Evolutionary conservation across 305 asterid genomes (phyloP), one percentile per base, ranked within the genome.

Genomic region (Solanum chacoense): DNA sequence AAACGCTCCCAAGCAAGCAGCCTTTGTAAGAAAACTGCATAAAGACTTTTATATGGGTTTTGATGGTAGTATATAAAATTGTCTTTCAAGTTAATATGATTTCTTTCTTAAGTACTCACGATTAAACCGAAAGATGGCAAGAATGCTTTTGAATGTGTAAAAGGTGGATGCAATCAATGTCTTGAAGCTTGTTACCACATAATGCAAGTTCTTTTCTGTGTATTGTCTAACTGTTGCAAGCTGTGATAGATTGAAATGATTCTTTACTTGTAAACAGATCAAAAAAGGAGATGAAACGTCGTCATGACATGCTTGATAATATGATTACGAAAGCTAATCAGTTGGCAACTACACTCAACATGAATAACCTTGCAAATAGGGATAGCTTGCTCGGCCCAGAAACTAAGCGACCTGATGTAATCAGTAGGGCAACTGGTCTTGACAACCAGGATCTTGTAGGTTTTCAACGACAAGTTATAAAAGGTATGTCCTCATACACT

Each of bases 391-490:
- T 79, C 81, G 91, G 87, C 31, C 86, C 88, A 80, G 89, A 75
- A 67, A 90, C 85, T 63, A 85, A 89, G 69, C 73, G 79, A 85
- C 72, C 72, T 77, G 91, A 88, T 90, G 92, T 89, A 36, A 87
- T 94, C 92, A 92, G 93, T 91, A 88, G 89, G 90, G 89, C 92
- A 74, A 87, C 87, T 80, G 97, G 93, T 85, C 95, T 94, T 67
- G 96, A 95, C 92, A 95, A 94, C 91, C 93, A 91, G 50, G 91
- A 89, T 73, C 72, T 92, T 92, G 96, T 94, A 88, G 94, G 92
- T 87, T 94, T 94, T 87, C 98, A 95, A 89, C 92, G 94, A 85
- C 94, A 94, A 91, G 88, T 95, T 92, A 94, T 94, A 91, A 94
- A 73, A 92, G 98, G 96, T 89, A 88, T 71, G 67, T 55, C 65